Conservation (phyloP, 148 eudicot species). For the Salicornia ramosissima region DNA sequence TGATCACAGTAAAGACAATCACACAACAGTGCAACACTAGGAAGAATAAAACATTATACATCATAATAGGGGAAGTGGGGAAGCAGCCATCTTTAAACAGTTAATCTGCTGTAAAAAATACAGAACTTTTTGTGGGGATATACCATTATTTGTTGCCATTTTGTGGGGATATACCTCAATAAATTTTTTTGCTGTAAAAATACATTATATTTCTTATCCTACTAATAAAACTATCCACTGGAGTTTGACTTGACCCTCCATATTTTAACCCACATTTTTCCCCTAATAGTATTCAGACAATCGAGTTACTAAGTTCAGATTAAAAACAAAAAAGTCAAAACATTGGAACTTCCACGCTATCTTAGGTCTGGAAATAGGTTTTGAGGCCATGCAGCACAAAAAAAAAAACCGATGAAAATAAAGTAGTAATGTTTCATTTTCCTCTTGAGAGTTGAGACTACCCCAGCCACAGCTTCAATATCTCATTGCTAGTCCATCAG, state of each 20-base stretch:
- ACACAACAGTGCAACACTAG: neutral
- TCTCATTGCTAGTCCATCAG: neutral
- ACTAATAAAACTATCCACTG: neutral
- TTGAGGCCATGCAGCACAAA: neutral
- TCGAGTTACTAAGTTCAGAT: neutral
- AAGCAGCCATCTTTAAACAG: neutral
- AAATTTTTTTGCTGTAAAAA: neutral
- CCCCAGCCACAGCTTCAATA: neutral
- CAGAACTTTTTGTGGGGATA: neutral
- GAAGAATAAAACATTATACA: neutral
- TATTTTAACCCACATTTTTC: neutral
- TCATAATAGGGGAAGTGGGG: neutral
- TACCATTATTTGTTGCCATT: too few species aligned
- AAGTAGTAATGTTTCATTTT: neutral
- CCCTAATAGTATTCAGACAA: neutral
- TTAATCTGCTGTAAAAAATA: neutral
- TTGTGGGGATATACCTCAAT: too few species aligned
- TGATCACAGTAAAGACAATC: neutral
- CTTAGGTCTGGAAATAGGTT: neutral
- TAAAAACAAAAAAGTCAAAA: neutral
- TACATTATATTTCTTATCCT: neutral
- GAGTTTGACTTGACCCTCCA: neutral
- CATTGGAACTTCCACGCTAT: neutral
- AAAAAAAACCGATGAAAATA: neutral
- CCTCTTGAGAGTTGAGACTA: neutral